Percentiles rank a stretch among this genome's conserved stretches.
These are phyloP conservation scores for Punica granatum DNA, from an alignment of 345 rosid genomes.

Conservation along the genomic window DNA sequence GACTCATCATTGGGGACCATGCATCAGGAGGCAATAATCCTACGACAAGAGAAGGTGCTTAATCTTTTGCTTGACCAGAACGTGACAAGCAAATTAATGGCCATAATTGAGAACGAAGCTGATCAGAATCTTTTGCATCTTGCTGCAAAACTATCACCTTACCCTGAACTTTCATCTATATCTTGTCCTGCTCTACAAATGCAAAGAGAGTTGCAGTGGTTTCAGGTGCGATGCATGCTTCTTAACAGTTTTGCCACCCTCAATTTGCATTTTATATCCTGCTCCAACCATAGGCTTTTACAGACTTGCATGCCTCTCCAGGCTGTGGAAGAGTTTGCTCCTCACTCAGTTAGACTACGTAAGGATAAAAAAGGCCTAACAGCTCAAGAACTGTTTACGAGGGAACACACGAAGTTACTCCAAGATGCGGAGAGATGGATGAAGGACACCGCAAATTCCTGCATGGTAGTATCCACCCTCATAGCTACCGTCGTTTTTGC, in stretches of 20 bases:
- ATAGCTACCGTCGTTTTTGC: constrained; percentile 6
- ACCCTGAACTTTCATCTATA: neutral
- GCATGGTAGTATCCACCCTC: constrained; percentile 5
- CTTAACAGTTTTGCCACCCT: neutral
- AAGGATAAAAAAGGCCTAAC: accelerated
- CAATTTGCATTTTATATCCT: neutral
- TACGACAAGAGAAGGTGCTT: neutral
- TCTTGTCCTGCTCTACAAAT: constrained; percentile 9
- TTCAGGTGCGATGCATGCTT: neutral
- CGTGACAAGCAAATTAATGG: neutral
- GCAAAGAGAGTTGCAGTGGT: constrained; percentile 17
- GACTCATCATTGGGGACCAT: neutral
- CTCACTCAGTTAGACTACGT: accelerated
- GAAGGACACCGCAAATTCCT: constrained; percentile 12
- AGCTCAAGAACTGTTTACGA: accelerated
- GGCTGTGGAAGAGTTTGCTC: neutral
- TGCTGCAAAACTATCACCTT: neutral
- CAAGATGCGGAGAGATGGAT: constrained; percentile 9
- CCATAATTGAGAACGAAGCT: too few relatives aligned
- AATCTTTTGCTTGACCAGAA: neutral
- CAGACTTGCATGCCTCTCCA: too few relatives aligned
- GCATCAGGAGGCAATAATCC: neutral
- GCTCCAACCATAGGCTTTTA: too few relatives aligned
- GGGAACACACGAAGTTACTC: neutral
- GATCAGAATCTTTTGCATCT: neutral